Percentiles rank a stretch among this genome's conserved stretches.
Conservation (phyloP, 768 basidiomycete genomes). For the Boletus subparvulus region DNA sequence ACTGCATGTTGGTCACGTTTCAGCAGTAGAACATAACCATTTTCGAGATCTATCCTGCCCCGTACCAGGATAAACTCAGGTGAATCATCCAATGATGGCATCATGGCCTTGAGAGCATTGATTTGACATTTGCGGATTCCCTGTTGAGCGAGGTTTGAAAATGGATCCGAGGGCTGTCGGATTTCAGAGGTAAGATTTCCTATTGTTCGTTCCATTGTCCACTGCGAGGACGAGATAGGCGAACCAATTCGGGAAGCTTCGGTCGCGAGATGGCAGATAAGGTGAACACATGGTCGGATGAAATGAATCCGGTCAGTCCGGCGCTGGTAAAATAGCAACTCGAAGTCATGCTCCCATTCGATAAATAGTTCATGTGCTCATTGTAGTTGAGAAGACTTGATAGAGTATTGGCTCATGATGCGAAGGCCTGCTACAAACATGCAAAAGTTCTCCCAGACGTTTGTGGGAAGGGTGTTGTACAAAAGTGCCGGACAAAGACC, state of each 20-base stretch:
- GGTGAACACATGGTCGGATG: not conserved
- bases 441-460: not conserved
- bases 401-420: not conserved
- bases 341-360: not conserved
- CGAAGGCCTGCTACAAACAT: not conserved
- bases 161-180: not conserved
- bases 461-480: not conserved
- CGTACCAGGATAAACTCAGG: no score
- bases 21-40: no score
- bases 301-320: not conserved
- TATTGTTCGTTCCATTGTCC: conserved; percentile 4
- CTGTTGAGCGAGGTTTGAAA: not conserved
- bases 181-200: not conserved
- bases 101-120: not conserved
- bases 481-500: not conserved
- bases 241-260: not conserved
- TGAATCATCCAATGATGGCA: not conserved
- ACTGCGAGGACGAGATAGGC: not conserved
- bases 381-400: not conserved
- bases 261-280: not conserved
- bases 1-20: no score
- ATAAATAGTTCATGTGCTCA: not conserved
- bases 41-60: no score
- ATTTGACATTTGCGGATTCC: not conserved
- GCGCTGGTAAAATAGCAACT: not conserved